Percentiles rank a stretch among this genome's conserved stretches.
phyloP scores from a whole-genome alignment of 2,329 filamentous ascomycete genomes.

The Arachnomyces sp. region DNA sequence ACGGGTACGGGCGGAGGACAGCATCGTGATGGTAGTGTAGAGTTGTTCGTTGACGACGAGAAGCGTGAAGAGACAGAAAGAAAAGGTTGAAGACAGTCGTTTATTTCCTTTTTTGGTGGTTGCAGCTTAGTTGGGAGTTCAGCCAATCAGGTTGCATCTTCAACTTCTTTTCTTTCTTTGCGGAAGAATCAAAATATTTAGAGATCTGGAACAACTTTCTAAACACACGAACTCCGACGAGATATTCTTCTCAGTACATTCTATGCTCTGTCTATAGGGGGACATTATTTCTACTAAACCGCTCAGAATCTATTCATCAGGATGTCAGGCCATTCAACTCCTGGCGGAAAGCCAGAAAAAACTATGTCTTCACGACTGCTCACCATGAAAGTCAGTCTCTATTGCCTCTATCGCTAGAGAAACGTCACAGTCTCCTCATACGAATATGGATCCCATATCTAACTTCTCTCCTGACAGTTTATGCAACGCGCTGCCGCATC shows the following conservation, averaged over 20 bases:
- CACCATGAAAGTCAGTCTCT: conserved; percentile 64
- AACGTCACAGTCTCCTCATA: conserved; percentile 4
- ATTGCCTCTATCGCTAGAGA: not conserved
- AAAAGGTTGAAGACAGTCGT: not conserved
- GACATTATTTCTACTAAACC: conserved; percentile 1
- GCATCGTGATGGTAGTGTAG: conserved; percentile 28
- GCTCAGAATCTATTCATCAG: conserved; percentile 2
- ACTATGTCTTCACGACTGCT: conserved; percentile 79
- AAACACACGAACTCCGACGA: not conserved
- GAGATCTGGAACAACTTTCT: too few relatives aligned
- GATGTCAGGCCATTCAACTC: conserved; percentile 34
- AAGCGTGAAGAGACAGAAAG: conserved; percentile 12
- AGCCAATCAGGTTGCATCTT: conserved; percentile 1
- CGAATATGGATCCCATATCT: conserved; percentile 1
- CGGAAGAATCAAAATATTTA: too few relatives aligned
- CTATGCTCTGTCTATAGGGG: conserved; percentile 5
- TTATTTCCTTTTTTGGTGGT: too few relatives aligned
- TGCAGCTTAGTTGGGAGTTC: too few relatives aligned
- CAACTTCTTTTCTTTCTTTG: too few relatives aligned
- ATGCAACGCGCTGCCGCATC: conserved; percentile 81
- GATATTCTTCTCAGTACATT: too few relatives aligned
- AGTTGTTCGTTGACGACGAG: conserved; percentile 14
- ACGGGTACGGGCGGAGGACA: conserved; percentile 37
- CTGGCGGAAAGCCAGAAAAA: conserved; percentile 52
- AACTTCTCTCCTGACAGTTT: conserved; percentile 46